Percentiles rank a stretch among this genome's conserved stretches.
These are phyloP conservation scores for Eimeria sp. DNA, from an alignment of 169 alveolate genomes.

Conservation along the genomic window DNA sequence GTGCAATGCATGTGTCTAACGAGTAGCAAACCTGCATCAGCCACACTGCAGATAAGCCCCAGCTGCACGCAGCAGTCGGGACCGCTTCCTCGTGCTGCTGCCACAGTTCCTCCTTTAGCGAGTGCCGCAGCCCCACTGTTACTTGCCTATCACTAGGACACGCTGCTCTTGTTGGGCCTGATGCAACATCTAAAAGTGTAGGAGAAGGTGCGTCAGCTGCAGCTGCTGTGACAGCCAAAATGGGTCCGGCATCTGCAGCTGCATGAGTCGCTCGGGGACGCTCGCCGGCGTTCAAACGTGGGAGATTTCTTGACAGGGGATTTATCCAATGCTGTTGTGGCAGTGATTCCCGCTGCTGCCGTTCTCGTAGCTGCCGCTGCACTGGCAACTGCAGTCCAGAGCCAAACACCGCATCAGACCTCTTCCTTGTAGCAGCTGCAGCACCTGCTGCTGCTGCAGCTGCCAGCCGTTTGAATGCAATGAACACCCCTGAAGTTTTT, in stretches of 20 bases:
- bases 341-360: neutral
- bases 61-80: conserved; percentile 48
- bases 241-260: neutral
- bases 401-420: neutral
- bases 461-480: conserved; percentile 4
- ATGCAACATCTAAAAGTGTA: neutral
- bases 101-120: neutral
- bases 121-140: conserved; percentile 1
- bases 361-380: neutral
- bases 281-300: neutral
- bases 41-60: conserved; percentile 21
- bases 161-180: neutral
- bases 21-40: conserved; percentile 26
- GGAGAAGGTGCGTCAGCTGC: conserved; percentile 21
- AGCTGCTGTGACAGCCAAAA: neutral
- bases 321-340: neutral
- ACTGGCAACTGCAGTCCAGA: neutral
- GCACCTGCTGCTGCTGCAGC: conserved; percentile 22
- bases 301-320: neutral
- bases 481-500: conserved; percentile 3
- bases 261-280: neutral
- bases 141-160: neutral
- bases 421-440: conserved; percentile 15
- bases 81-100: neutral
- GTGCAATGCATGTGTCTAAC: neutral